Percentiles rank a stretch among this genome's conserved stretches.
phyloP scores from a whole-genome alignment of 2,329 filamentous ascomycete species.

The Colletotrichum chrysophilum region DNA sequence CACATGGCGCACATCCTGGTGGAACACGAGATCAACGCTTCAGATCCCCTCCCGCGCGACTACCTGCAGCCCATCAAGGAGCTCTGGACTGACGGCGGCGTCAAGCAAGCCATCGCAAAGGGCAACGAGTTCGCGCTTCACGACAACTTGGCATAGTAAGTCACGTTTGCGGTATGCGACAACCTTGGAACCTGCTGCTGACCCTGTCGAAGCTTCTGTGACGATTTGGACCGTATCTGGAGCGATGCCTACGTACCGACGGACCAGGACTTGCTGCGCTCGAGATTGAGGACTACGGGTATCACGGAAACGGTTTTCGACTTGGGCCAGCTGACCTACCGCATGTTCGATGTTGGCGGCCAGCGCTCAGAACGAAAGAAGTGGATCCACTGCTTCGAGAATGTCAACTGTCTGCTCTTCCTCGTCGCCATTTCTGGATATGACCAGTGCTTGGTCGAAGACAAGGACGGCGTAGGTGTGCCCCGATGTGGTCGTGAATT shows the following conservation, averaged over 20 bases:
- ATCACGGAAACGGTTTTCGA: conserved; percentile 97
- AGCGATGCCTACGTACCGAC: conserved; percentile 81
- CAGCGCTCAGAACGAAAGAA: conserved; percentile 95
- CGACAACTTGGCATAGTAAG: conserved; percentile 93
- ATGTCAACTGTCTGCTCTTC: conserved; percentile 90
- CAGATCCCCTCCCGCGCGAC: conserved; percentile 79
- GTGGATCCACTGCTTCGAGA: conserved; percentile 97
- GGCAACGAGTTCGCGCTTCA: conserved; percentile 97
- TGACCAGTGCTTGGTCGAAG: conserved; percentile 94
- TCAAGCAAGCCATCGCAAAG: conserved; percentile 86
- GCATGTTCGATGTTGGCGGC: conserved; percentile 95
- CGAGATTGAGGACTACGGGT: conserved; percentile 88
- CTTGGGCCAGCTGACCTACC: conserved; percentile 88
- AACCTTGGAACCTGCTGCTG: neutral
- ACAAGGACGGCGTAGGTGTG: conserved; percentile 85
- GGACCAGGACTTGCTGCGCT: conserved; percentile 93
- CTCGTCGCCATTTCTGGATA: conserved; percentile 95
- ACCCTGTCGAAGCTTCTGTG: conserved; percentile 73
- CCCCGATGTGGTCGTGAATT: neutral
- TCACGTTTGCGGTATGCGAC: conserved; percentile 17
- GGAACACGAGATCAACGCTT: conserved; percentile 81
- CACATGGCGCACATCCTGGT: conserved; percentile 78
- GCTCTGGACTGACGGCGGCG: conserved; percentile 83
- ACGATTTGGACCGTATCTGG: conserved; percentile 78
- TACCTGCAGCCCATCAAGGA: conserved; percentile 82